Evolutionary conservation across 1,284 basidiomycete genomes (phyloP).

Genomic region (Schizophyllum commune): DNA sequence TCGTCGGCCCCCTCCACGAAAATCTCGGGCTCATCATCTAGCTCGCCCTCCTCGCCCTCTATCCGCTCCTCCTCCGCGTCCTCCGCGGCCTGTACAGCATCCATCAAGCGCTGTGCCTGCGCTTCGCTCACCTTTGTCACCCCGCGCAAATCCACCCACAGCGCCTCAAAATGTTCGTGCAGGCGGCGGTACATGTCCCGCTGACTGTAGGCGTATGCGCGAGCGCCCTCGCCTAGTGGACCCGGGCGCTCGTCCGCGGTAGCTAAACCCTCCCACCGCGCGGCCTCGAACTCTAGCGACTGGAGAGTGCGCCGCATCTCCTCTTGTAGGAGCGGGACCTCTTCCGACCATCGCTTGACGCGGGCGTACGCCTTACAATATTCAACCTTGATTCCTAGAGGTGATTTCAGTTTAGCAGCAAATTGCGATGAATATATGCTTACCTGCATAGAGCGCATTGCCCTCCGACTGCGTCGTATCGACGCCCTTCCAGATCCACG

Average conservation of each 20-base stretch:
- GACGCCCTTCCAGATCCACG: not conserved
- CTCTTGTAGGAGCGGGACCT: conserved; percentile 3
- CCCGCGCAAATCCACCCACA: no score
- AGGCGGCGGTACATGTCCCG: not conserved
- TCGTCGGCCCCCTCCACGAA: no score
- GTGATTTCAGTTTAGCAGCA: not conserved
- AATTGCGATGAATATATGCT: not conserved
- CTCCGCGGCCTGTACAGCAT: no score
- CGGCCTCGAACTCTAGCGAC: not conserved
- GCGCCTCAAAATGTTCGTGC: no score
- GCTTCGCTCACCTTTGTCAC: no score
- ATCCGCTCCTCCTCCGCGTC: no score
- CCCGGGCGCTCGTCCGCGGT: not conserved
- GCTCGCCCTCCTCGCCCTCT: no score
- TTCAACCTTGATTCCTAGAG: conserved; percentile 5
- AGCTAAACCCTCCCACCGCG: not conserved
- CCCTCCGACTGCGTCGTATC: not conserved
- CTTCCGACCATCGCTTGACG: conserved; percentile 6
- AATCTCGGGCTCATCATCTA: no score
- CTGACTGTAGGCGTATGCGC: not conserved
- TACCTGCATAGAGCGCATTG: not conserved
- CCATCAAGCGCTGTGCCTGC: no score
- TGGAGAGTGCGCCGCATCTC: conserved; percentile 3
- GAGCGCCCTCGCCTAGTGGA: not conserved
- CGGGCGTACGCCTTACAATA: conserved; percentile 5